A percentile compares a stretch with the other conserved stretches of the same genome.
phyloP scores from a whole-genome alignment of 1,139 yeast genomes.

The Pichia sp. region DNA sequence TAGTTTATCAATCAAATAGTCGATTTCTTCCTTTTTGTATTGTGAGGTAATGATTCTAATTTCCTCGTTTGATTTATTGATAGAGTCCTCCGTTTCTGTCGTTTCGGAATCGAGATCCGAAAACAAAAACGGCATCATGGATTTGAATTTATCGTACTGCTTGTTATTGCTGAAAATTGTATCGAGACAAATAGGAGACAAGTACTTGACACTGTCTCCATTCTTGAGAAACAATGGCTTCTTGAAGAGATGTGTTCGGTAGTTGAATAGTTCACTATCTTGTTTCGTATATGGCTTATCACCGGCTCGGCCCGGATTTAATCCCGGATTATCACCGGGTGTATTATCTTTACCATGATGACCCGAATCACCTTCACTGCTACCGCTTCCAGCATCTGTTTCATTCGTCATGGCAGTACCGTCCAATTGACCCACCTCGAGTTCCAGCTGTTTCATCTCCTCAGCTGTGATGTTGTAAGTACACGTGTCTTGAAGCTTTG shows the following conservation, averaged over 20 bases:
- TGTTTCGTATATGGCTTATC: neutral
- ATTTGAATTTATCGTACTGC: constrained; percentile 5
- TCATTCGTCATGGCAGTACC: too few relatives aligned
- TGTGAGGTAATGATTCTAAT: neutral
- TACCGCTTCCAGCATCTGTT: too few relatives aligned
- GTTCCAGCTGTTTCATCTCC: neutral
- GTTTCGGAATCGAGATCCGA: neutral
- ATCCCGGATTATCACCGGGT: neutral
- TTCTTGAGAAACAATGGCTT: constrained; percentile 17
- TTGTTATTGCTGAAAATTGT: constrained; percentile 12
- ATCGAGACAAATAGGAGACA: constrained; percentile 6
- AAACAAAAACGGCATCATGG: constrained; percentile 8
- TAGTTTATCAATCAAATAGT: constrained; percentile 6
- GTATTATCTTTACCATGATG: neutral
- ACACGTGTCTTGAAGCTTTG: constrained; percentile 15
- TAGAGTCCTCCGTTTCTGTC: neutral
- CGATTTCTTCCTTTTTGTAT: constrained; percentile 13
- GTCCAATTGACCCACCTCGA: neutral
- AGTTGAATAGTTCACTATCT: constrained; percentile 6
- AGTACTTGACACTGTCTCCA: constrained; percentile 11
- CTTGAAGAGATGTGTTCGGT: constrained; percentile 7
- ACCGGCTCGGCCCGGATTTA: neutral
- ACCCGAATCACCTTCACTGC: too few relatives aligned
- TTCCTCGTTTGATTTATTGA: constrained; percentile 1
- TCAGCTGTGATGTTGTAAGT: constrained; percentile 2